Base-by-base conservation (phyloP, 306 rosid genomes). In the Cercis canadensis region DNA sequence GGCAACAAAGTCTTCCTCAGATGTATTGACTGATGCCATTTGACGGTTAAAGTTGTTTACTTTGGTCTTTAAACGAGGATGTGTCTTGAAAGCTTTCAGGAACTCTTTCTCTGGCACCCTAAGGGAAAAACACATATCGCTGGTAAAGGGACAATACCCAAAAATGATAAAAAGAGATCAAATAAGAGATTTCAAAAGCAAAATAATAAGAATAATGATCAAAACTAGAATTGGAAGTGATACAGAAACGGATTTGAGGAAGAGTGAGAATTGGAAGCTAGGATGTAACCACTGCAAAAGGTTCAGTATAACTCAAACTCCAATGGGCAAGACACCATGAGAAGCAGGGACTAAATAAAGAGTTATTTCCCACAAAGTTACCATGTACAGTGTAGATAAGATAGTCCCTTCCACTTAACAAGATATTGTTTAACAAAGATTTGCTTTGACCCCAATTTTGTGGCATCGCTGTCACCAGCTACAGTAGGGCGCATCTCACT, bases 41-140 rank as follows among this genome's bases (percentile, higher is more conserved):
- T 91, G 97, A 75, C 90, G 94, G 60, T 95, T 83, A 80, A 91
- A 95, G 78, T 91, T 89, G 70, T 75, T 91, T 58, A 95, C 83
- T 80, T 89, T 95, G 46, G 91, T 88, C 87, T 36, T 87, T 62
- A 95, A 70, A 68, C 99, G 99, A 65, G 99, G 97, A 71, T 86
- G 72, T 7, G 81, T 81, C 84, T 95, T 95, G 72, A 86, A 95
- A 44, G 99, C 99, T 89, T 89, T 95, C 64, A 68, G n/a, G 73
- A 95, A 95, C 75, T 91, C 97, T 74, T 91, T 95, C 89, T 95
- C 99, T 0, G 92, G 92, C 50, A 95, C 92, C 99, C 99, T 95
- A 76, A 68, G 14, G 34, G 66, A 40, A 72, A 37, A 49, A 61
- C n/a, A 49, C 5, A 74, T 13, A 57, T 10, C 55, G 50, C 63